Percentiles rank a stretch among this genome's conserved stretches.
Conservation (phyloP, 2,329 filamentous ascomycete genomes). For the Apiospora marii region DNA sequence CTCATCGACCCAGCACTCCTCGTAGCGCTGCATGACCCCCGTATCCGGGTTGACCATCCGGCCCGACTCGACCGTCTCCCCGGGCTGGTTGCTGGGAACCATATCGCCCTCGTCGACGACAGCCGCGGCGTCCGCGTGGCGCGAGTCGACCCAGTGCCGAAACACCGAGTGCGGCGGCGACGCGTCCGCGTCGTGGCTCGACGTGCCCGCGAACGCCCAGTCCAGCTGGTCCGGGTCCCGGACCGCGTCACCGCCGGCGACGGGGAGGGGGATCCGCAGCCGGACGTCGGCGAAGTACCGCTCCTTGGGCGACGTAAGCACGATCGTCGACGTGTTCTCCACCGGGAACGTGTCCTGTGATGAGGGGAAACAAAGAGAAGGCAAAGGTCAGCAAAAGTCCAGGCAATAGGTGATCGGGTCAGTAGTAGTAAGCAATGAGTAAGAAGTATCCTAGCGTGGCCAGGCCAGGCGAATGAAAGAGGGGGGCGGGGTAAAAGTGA, state of each 20-base stretch:
- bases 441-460: background rate
- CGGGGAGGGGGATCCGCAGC: conserved; percentile 48
- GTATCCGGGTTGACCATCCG: conserved; percentile 66
- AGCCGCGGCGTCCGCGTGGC: conserved; percentile 47
- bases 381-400: background rate
- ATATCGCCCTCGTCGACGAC: conserved; percentile 64
- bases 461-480: background rate
- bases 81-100: conserved; percentile 47
- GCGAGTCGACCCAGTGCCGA: conserved; percentile 68
- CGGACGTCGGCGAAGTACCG: conserved; percentile 69
- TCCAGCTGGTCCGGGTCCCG: conserved; percentile 51
- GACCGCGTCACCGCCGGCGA: conserved; percentile 13
- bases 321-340: conserved; percentile 70
- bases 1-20: conserved; percentile 29
- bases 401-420: too few relatives aligned
- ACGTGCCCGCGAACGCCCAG: conserved; percentile 70
- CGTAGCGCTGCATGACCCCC: conserved; percentile 39
- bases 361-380: too few relatives aligned
- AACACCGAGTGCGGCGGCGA: conserved; percentile 52
- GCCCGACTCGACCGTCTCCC: conserved; percentile 60
- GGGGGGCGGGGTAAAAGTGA: background rate
- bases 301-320: conserved; percentile 63
- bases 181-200: conserved; percentile 38
- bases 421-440: background rate
- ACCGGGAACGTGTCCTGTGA: conserved; percentile 49